Evolutionary conservation across 2,329 filamentous ascomycete species (phyloP), one percentile per base, ranked within the genome.

Genomic region (Aureobasidium lini): DNA sequence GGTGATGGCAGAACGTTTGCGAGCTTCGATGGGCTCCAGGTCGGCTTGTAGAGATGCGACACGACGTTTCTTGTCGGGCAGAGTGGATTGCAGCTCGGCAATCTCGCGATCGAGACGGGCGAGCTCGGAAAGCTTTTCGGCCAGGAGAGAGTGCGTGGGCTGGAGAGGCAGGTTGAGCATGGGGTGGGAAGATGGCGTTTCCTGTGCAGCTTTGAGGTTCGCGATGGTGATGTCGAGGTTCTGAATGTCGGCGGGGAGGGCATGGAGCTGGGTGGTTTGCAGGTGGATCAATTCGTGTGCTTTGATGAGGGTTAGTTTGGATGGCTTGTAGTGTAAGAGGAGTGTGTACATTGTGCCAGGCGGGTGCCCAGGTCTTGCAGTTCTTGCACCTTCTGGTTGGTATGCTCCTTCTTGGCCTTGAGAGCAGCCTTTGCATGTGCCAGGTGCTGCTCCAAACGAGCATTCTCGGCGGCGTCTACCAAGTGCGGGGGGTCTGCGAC

Each of bases 401-500:
- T 73, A 34, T 92, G 87, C 15, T 82, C 79, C 75, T 97, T 97
- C 67, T 89, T 85, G 43, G 83, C 81, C 71, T 94, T 90, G 36
- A 97, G 80, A 50, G 83, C 81, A 15, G 84, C 84, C 72, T 97
- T 97, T 60, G 84, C 78, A 11, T 83, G 82, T 3, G 79, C 80
- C 15, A 90, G 77, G 62, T 90, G 86, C 60, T 81, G 78, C 70
- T 94, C 90, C 28, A 95, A 75, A 60, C 86, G 85, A 49, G 87
- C 77, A 70, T 96, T 97, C 69, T 97, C 92, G 66, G 86, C 82
- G 44, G 86, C 84, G 42, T 87, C 87, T 60, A 95, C 89, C 47
- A 97, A 87, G 15, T 92, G 80, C 0, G 93, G 94, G 50, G 92
- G 90, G 63, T 96, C 89, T 63, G 90, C 90, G 15, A 95, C 90